Evolutionary conservation across 495 filamentous ascomycete genomes (phyloP).

Genomic region (Schizothecium vesticola): DNA sequence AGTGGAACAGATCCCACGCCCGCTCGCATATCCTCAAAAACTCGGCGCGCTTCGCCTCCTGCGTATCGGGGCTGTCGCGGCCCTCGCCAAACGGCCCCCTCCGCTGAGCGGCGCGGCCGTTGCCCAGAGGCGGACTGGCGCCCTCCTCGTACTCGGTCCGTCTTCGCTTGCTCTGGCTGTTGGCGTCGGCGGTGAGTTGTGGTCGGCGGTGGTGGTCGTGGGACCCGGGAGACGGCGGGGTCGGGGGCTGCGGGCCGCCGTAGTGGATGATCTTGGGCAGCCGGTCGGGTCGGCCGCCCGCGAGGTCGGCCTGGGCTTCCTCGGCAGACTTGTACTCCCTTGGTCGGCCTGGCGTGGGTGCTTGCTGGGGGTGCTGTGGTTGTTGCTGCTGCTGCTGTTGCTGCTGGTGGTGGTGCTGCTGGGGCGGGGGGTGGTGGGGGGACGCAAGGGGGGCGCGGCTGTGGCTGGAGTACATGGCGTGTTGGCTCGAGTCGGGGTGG

Average conservation of each 20-base stretch:
- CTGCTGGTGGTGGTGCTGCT: conserved; percentile 32
- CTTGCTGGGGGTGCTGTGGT: conserved; percentile 23
- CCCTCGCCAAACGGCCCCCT: conserved; percentile 70
- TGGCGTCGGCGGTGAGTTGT: conserved; percentile 33
- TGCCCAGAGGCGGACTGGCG: conserved; percentile 67
- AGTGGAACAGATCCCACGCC: conserved; percentile 97
- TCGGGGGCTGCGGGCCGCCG: conserved; percentile 81
- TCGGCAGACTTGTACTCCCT: conserved; percentile 94
- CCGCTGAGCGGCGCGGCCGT: conserved; percentile 52
- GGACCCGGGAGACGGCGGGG: conserved; percentile 77
- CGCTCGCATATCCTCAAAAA: conserved; percentile 80
- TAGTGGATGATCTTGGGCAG: conserved; percentile 93
- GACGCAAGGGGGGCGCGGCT: conserved; percentile 59
- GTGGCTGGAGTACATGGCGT: conserved; percentile 44
- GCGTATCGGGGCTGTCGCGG: conserved; percentile 76
- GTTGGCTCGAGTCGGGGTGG: conserved; percentile 62
- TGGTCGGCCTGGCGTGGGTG: conserved; percentile 49
- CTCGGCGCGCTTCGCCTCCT: conserved; percentile 87
- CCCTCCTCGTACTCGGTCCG: conserved; percentile 89
- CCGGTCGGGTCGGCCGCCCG: conserved; percentile 85
- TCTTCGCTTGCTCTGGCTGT: conserved; percentile 59
- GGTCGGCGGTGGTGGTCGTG: conserved; percentile 20
- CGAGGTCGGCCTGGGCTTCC: conserved; percentile 83
- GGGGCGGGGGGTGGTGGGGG: conserved; percentile 54
- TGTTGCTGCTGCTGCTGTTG: conserved; percentile 9